Percentiles rank a stretch among this genome's conserved stretches.
These are phyloP conservation scores for Neurospora cerealis DNA, from an alignment of 495 filamentous ascomycete genomes.

Conservation along the genomic window DNA sequence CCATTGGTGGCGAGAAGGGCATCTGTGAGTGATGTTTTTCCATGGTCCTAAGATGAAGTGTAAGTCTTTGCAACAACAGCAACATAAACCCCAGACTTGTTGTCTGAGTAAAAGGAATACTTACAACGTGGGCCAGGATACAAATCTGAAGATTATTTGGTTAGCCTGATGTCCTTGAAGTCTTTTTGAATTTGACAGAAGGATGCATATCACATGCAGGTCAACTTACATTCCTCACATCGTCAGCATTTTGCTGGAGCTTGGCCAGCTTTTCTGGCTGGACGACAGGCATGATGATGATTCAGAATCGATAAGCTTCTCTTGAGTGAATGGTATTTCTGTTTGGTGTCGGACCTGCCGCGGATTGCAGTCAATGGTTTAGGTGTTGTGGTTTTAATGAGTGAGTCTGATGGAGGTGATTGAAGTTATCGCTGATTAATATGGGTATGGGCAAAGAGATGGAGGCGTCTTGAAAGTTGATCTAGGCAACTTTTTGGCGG, in stretches of 20 bases:
- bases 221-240: conserved; percentile 73
- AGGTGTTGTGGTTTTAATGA: not conserved
- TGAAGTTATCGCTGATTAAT: not conserved
- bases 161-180: conserved; percentile 5
- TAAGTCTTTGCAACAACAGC: not conserved
- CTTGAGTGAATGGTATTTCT: not conserved
- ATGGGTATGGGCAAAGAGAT: not conserved
- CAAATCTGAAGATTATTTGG: conserved; percentile 80
- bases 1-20: conserved; percentile 97
- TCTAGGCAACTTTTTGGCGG: not conserved
- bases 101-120: not conserved
- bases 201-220: conserved; percentile 27
- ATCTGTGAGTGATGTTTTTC: conserved; percentile 96
- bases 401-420: not conserved
- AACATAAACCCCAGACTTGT: not conserved
- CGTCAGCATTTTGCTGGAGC: conserved; percentile 74
- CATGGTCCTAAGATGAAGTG: conserved; percentile 60
- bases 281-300: conserved; percentile 71
- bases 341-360: not conserved
- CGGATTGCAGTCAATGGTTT: not conserved
- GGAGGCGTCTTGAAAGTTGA: not conserved
- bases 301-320: not conserved
- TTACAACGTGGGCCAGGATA: conserved; percentile 81
- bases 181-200: conserved; percentile 14
- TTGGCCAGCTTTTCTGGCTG: conserved; percentile 74